phyloP scores from a whole-genome alignment of 2,329 filamentous ascomycete genomes.

The Cryphonectria carpinicola region DNA sequence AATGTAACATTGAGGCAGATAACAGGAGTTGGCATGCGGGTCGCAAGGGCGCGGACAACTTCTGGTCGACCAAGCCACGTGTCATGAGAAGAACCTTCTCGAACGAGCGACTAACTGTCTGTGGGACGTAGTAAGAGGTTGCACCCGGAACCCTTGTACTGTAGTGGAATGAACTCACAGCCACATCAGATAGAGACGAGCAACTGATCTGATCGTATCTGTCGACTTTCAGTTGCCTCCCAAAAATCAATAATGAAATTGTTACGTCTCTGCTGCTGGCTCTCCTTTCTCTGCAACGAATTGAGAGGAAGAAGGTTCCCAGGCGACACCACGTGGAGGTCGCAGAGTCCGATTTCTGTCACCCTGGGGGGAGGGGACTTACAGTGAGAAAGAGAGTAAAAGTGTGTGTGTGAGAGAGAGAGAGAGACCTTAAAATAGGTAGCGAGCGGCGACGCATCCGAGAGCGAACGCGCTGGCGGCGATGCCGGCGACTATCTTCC shows the following conservation, averaged over 20 bases:
- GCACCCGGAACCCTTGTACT: neutral
- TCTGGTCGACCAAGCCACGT: neutral
- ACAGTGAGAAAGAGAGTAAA: neutral
- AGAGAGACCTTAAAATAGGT: constrained; percentile 13
- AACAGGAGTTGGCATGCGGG: neutral
- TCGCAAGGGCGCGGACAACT: neutral
- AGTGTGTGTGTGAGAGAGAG: neutral
- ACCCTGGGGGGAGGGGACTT: neutral
- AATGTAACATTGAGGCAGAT: neutral
- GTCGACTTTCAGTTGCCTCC: neutral
- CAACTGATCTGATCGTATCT: neutral
- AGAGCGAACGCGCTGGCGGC: constrained; percentile 24
- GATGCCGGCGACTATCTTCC: constrained; percentile 22
- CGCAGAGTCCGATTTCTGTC: constrained; percentile 24
- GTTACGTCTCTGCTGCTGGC: constrained; percentile 20
- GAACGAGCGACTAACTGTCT: neutral
- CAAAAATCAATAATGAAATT: neutral
- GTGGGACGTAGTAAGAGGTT: neutral
- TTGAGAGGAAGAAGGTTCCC: constrained; percentile 15
- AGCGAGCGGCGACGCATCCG: constrained; percentile 25
- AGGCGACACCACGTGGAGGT: constrained; percentile 26
- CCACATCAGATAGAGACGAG: neutral
- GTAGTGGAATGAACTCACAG: neutral
- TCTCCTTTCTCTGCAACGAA: constrained; percentile 4
- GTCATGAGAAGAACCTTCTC: neutral